These are phyloP conservation scores for Pseudomassariella vexata DNA, from an alignment of 2,329 filamentous ascomycete species.

Conservation along the genomic window DNA sequence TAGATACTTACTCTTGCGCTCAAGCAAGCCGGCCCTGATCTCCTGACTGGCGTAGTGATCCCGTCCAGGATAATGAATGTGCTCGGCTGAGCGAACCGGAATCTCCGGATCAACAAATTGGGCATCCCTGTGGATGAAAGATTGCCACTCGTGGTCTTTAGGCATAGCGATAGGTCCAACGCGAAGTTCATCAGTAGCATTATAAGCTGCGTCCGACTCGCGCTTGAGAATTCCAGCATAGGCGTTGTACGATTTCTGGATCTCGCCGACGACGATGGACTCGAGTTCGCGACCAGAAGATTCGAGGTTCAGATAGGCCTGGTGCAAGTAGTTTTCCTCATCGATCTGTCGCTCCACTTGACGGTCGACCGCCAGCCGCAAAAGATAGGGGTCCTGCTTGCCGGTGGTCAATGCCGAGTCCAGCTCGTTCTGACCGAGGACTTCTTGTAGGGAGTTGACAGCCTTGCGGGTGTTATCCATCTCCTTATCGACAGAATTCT, in stretches of 20 bases:
- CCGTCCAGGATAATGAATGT: conserved; percentile 87
- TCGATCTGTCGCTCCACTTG: conserved; percentile 90
- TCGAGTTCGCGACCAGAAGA: conserved; percentile 91
- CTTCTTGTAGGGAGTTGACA: conserved; percentile 76
- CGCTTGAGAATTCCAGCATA: conserved; percentile 87
- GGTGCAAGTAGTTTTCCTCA: conserved; percentile 94
- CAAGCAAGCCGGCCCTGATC: conserved; percentile 82
- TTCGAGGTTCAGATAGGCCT: conserved; percentile 94
- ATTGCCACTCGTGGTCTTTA: conserved; percentile 85
- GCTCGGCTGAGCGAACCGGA: conserved; percentile 70
- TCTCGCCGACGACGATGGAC: conserved; percentile 92
- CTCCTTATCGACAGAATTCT: conserved; percentile 93
- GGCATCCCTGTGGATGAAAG: conserved; percentile 73
- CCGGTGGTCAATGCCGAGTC: conserved; percentile 71
- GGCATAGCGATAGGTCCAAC: conserved; percentile 86
- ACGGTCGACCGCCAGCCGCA: conserved; percentile 79
- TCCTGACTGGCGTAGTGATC: conserved; percentile 77
- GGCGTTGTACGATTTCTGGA: conserved; percentile 95
- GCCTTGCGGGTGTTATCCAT: conserved; percentile 78
- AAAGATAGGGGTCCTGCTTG: conserved; percentile 87
- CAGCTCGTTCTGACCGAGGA: conserved; percentile 70
- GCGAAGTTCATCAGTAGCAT: conserved; percentile 73
- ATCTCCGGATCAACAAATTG: conserved; percentile 83
- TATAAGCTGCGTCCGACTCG: conserved; percentile 77
- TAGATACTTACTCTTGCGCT: conserved; percentile 97